phyloP scores from a whole-genome alignment of 495 filamentous ascomycete species.

The Talaromyces ruber region DNA sequence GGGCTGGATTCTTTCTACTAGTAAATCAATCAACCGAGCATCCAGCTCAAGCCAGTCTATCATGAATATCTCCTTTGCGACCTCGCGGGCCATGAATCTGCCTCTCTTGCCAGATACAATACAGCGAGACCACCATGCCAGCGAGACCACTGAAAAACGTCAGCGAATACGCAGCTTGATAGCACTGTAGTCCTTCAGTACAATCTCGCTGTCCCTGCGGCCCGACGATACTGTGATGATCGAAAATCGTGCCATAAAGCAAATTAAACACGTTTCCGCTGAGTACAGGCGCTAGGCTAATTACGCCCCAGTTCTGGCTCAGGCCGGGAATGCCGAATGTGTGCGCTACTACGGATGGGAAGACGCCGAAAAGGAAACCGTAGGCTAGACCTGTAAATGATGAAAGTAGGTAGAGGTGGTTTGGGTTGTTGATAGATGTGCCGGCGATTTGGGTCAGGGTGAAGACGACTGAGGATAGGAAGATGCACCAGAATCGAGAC shows the following conservation, averaged over 20 bases:
- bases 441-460: slow-evolving; percentile 72
- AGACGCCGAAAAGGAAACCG: slow-evolving; percentile 91
- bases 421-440: slow-evolving; percentile 69
- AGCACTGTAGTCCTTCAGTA: slow-evolving; percentile 71
- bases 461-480: slow-evolving; percentile 70
- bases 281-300: slow-evolving; percentile 80
- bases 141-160: slow-evolving; percentile 69
- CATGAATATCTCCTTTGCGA: slow-evolving; percentile 25
- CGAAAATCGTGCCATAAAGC: slow-evolving; percentile 69
- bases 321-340: slow-evolving; percentile 87
- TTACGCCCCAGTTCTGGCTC: slow-evolving; percentile 86
- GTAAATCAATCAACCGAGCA: background rate
- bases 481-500: slow-evolving; percentile 83
- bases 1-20: background rate
- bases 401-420: slow-evolving; percentile 69
- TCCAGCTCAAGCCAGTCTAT: background rate
- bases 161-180: slow-evolving; percentile 69
- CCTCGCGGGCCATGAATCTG: slow-evolving; percentile 15
- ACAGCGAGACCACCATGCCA: slow-evolving; percentile 61
- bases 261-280: slow-evolving; percentile 89
- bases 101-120: slow-evolving; percentile 66
- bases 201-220: slow-evolving; percentile 66
- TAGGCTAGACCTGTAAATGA: slow-evolving; percentile 81
- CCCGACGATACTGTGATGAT: slow-evolving; percentile 63
- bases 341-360: slow-evolving; percentile 84